Conservation (phyloP, 352 stramenopile species). For the Phytophthora pistaciae region DNA sequence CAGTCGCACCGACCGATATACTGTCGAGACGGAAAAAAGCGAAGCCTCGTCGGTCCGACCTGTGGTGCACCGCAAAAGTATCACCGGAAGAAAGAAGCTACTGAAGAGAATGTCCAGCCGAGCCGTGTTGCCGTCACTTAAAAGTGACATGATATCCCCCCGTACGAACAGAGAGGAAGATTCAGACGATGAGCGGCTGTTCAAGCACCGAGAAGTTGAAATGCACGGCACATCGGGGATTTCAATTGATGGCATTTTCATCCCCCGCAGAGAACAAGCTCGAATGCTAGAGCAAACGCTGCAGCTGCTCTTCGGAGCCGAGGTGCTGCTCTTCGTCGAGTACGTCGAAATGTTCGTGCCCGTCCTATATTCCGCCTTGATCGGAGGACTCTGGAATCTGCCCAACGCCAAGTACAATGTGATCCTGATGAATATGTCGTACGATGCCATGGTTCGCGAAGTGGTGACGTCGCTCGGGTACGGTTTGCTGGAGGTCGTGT, state of each 20-base stretch:
- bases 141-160: too few species aligned
- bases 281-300: slow-evolving; percentile 22
- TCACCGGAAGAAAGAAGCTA: background rate
- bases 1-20: background rate
- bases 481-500: slow-evolving; percentile 24
- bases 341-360: slow-evolving; percentile 48
- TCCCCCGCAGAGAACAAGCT: slow-evolving; percentile 12
- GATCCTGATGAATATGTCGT: slow-evolving; percentile 19
- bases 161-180: background rate
- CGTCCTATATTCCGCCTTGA: slow-evolving; percentile 32
- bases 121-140: slow-evolving; percentile 6
- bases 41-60: background rate
- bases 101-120: background rate
- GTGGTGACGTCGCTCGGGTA: slow-evolving; percentile 11
- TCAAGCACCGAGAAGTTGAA: slow-evolving; percentile 6
- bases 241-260: slow-evolving; percentile 16
- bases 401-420: slow-evolving; percentile 31
- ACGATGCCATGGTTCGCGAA: slow-evolving; percentile 9
- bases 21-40: background rate
- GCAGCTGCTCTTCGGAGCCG: slow-evolving; percentile 34
- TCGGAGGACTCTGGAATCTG: slow-evolving; percentile 17
- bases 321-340: slow-evolving; percentile 38
- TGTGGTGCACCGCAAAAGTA: slow-evolving; percentile 3
- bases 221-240: background rate
- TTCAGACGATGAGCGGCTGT: slow-evolving; percentile 8